Percentiles rank a stretch among this genome's conserved stretches.
Conservation (phyloP, 257 asterid species). For the Solanum paucissectum region DNA sequence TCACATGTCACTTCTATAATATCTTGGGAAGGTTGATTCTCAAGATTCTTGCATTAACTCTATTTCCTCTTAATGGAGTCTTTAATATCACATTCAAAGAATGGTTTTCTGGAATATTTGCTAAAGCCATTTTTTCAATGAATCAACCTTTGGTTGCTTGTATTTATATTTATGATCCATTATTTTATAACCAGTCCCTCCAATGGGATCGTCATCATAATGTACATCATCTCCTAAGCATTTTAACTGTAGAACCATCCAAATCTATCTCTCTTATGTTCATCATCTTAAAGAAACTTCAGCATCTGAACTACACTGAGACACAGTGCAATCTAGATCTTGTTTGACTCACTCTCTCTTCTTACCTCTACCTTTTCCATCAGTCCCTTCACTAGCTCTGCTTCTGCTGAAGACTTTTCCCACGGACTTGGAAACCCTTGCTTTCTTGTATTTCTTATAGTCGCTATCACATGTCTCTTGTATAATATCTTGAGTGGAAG, state of each 20-base stretch:
- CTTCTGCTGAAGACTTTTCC: neutral
- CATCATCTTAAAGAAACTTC: constrained; percentile 5
- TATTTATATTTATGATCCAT: neutral
- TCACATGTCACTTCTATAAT: constrained; percentile 32
- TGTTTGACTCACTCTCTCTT: neutral
- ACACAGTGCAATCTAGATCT: neutral
- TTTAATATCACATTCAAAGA: constrained; percentile 28
- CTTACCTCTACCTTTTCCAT: neutral
- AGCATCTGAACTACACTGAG: neutral
- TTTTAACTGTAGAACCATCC: constrained; percentile 51
- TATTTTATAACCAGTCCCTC: constrained; percentile 20
- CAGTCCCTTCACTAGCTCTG: too few species aligned
- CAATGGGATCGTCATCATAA: constrained; percentile 36
- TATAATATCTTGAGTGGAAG: neutral
- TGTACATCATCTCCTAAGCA: constrained; percentile 43
- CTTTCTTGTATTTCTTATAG: too few species aligned
- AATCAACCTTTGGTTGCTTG: neutral
- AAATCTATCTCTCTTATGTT: constrained; percentile 41
- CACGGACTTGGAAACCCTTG: neutral
- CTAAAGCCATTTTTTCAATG: constrained; percentile 24
- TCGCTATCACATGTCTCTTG: too few species aligned
- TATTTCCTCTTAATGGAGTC: constrained; percentile 34
- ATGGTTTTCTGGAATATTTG: constrained; percentile 21
- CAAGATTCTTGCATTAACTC: constrained; percentile 21
- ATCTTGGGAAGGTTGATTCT: constrained; percentile 27